Evolutionary conservation across 2,329 filamentous ascomycete species (phyloP), one percentile per base, ranked within the genome.

Genomic region (Penicillium janthinellum): DNA sequence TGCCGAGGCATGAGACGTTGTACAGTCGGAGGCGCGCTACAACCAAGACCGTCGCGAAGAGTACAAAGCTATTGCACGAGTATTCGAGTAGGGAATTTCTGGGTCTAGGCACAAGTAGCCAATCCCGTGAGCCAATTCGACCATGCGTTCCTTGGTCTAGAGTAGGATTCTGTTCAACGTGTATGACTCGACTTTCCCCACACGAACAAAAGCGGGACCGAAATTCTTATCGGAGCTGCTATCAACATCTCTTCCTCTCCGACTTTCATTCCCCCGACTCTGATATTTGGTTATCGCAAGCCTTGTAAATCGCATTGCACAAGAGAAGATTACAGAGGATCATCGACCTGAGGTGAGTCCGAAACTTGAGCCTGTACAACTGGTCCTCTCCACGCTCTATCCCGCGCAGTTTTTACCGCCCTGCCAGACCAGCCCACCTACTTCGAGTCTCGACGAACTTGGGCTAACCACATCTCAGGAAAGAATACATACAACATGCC

Each of bases 401-500:
- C 31, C 25, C 22, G 15, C 5, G 6, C 44, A 2, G 42, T 28
- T 14, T 45, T 20, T 42, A 20, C 2, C 41, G 11, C 15, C 17
- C 34, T 28, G 4, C 52, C 34, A 34, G 34, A 47, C 15, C 34
- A 56, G 31, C 47, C 15, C 31, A 44, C 48, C 38, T 28, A 37
- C 48, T 17, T 31, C 31, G 8, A 48, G 20, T 38, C 48, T 34
- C 1, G 3, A 51, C 31, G 49, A 52, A 52, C 37, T 12, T 28
- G 22, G 22, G 38, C 50, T 53, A 42, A 53, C 25, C 38, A 39
- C 20, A n/a, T 17, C 38, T 3, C 41, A 54, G 31, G 34, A 48
- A 49, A 17, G 31, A 11, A 44, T 25, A 62, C 17, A 51, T 38
- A 38, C 34, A 72, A 45, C 54, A 98, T 98, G 95, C 93, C 94